Evolutionary conservation across 495 filamentous ascomycete genomes (phyloP).

Genomic region (Penicillium cosmopolitanum): DNA sequence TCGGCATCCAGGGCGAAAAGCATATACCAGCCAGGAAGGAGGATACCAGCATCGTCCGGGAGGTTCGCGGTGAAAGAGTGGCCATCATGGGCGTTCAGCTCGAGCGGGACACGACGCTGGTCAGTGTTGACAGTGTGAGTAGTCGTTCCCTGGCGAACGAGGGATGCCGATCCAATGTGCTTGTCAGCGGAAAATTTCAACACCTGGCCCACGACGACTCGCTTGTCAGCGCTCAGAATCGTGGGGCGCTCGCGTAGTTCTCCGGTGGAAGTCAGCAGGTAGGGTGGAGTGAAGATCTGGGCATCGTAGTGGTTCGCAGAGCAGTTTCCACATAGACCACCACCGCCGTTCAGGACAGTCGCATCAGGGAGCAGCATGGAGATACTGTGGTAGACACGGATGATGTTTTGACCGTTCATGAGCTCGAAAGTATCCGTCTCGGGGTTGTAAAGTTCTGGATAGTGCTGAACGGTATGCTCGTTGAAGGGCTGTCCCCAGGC

Average conservation of each 20-base stretch:
- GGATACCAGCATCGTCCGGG: constrained; percentile 49
- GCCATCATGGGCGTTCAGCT: neutral
- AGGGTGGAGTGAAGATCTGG: constrained; percentile 60
- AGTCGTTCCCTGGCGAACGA: constrained; percentile 51
- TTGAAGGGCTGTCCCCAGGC: constrained; percentile 49
- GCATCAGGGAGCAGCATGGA: constrained; percentile 60
- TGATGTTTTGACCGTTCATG: constrained; percentile 43
- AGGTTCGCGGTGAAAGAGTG: constrained; percentile 3
- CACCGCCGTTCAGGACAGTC: constrained; percentile 57
- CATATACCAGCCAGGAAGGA: constrained; percentile 61
- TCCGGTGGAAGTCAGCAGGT: constrained; percentile 52
- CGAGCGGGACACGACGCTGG: constrained; percentile 55
- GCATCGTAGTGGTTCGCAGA: constrained; percentile 60
- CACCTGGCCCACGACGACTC: constrained; percentile 16
- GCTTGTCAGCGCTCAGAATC: constrained; percentile 28
- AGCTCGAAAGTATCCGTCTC: constrained; percentile 38
- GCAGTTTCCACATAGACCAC: constrained; percentile 59
- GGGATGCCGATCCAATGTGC: constrained; percentile 22
- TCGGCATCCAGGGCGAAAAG: constrained; percentile 53
- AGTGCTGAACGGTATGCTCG: constrained; percentile 33
- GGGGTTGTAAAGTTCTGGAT: constrained; percentile 58
- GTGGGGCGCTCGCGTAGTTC: constrained; percentile 44
- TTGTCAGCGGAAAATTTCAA: constrained; percentile 19
- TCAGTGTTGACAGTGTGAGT: constrained; percentile 65
- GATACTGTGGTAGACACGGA: constrained; percentile 60